Evolutionary conservation across 1,139 yeast species (phyloP).

Genomic region (Meyerozyma sp.): DNA sequence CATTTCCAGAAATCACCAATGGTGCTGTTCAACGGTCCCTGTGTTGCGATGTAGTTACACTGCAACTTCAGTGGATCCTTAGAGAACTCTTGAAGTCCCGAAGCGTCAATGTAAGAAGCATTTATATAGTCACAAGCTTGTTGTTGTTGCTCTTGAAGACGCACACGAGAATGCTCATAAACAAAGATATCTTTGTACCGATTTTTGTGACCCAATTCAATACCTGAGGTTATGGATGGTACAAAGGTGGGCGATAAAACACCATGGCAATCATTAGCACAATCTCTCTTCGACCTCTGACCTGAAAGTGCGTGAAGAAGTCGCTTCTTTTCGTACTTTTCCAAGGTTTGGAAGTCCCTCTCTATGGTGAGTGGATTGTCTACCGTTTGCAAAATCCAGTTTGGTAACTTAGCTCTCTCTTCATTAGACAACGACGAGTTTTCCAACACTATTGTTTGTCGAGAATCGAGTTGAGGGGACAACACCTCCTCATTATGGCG

Average conservation of each 20-base stretch:
- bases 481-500: slow-evolving; percentile 7
- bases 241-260: slow-evolving; percentile 4
- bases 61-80: slow-evolving; percentile 2
- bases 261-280: slow-evolving; percentile 3
- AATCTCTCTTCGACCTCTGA: slow-evolving; percentile 7
- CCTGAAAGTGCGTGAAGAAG: slow-evolving; percentile 25
- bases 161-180: slow-evolving; percentile 77
- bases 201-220: slow-evolving; percentile 72
- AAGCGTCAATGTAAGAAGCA: slow-evolving; percentile 30
- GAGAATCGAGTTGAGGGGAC: slow-evolving; percentile 10
- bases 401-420: neutral
- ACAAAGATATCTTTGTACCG: slow-evolving; percentile 78
- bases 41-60: slow-evolving; percentile 68
- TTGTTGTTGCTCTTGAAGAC: slow-evolving; percentile 25
- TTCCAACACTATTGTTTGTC: neutral
- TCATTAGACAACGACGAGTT: slow-evolving; percentile 1
- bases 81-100: slow-evolving; percentile 1
- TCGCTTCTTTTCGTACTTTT: slow-evolving; percentile 26
- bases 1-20: slow-evolving; percentile 81
- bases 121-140: slow-evolving; percentile 36
- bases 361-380: neutral
- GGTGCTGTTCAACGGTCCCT: slow-evolving; percentile 77
- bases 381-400: neutral
- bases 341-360: slow-evolving; percentile 11
- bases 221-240: slow-evolving; percentile 52